These are phyloP conservation scores for Ogataea wickerhamii DNA, from an alignment of 805 yeast genomes.

Conservation along the genomic window DNA sequence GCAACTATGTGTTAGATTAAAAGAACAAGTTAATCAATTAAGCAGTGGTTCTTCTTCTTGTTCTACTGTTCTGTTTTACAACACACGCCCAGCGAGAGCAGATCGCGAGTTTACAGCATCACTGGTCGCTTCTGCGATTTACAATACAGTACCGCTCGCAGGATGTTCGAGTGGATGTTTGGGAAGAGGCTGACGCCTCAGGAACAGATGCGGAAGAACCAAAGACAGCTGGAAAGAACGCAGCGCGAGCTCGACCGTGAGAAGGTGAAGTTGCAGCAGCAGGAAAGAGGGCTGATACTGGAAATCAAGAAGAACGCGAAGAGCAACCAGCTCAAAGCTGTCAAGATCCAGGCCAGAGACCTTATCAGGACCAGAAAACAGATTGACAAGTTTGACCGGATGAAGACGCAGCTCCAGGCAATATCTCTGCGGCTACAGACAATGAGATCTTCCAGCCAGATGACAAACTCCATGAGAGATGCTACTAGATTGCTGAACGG, in stretches of 20 bases:
- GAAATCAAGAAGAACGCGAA: slow-evolving; percentile 93
- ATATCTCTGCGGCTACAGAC: slow-evolving; percentile 88
- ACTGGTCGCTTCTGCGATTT: too few species aligned
- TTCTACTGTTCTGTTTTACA: too few species aligned
- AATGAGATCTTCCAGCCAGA: slow-evolving; percentile 89
- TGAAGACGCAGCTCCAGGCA: slow-evolving; percentile 96
- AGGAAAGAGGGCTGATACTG: slow-evolving; percentile 79
- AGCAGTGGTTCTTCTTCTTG: too few species aligned
- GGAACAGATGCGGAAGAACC: slow-evolving; percentile 91
- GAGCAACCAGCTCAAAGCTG: slow-evolving; percentile 81
- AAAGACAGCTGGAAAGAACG: slow-evolving; percentile 89
- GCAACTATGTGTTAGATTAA: too few species aligned
- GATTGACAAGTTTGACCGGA: slow-evolving; percentile 81
- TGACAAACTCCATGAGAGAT: slow-evolving; percentile 92
- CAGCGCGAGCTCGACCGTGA: slow-evolving; percentile 92
- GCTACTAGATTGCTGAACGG: slow-evolving; percentile 82
- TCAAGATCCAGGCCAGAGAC: slow-evolving; percentile 94
- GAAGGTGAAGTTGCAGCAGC: slow-evolving; percentile 77
- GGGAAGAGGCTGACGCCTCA: slow-evolving; percentile 94
- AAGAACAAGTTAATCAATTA: too few species aligned
- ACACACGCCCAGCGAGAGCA: too few species aligned
- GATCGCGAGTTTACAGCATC: too few species aligned
- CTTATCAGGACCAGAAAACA: slow-evolving; percentile 82
- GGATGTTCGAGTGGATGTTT: slow-evolving; percentile 91
- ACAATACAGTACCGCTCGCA: too few species aligned